A percentile compares a stretch with the other conserved stretches of the same genome.
Evolutionary conservation across 306 rosid species (phyloP).

Genomic region (Lathyrus sativus): DNA sequence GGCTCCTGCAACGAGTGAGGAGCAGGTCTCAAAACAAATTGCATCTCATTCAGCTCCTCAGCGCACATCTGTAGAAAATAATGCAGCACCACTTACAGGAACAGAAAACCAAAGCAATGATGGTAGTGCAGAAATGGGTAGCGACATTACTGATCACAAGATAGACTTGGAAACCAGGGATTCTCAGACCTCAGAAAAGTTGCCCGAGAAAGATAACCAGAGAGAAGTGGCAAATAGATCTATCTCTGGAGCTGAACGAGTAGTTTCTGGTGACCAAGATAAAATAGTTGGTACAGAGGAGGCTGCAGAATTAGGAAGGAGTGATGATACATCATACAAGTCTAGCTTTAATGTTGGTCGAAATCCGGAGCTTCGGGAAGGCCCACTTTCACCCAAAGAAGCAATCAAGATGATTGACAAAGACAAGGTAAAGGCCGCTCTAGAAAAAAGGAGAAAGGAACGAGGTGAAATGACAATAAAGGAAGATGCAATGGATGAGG

Average conservation of each 20-base stretch:
- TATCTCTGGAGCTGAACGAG: constrained; percentile 41
- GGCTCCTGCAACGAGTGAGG: constrained; percentile 61
- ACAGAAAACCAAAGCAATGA: constrained; percentile 64
- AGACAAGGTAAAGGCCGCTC: constrained; percentile 84
- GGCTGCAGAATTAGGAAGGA: constrained; percentile 52
- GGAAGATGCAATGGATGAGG: constrained; percentile 78
- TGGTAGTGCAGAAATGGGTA: constrained; percentile 64
- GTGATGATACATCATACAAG: constrained; percentile 30
- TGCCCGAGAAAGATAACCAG: constrained; percentile 46
- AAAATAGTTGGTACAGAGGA: constrained; percentile 54
- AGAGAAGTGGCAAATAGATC: constrained; percentile 39
- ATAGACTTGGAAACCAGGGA: constrained; percentile 61
- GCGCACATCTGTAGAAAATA: constrained; percentile 38
- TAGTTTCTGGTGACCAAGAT: constrained; percentile 56
- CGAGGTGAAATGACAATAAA: constrained; percentile 61
- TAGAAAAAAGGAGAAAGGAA: constrained; percentile 80
- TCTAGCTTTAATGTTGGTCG: constrained; percentile 27
- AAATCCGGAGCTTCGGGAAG: constrained; percentile 47
- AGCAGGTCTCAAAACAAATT: constrained; percentile 49
- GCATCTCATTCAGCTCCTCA: constrained; percentile 39
- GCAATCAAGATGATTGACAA: constrained; percentile 80
- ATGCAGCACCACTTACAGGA: constrained; percentile 43
- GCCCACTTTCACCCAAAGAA: constrained; percentile 66
- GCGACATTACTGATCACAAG: constrained; percentile 64
- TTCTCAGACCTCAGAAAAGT: constrained; percentile 47